Conservation (phyloP, 2,329 filamentous ascomycete species). For the Paraconiothyrium sp. region DNA sequence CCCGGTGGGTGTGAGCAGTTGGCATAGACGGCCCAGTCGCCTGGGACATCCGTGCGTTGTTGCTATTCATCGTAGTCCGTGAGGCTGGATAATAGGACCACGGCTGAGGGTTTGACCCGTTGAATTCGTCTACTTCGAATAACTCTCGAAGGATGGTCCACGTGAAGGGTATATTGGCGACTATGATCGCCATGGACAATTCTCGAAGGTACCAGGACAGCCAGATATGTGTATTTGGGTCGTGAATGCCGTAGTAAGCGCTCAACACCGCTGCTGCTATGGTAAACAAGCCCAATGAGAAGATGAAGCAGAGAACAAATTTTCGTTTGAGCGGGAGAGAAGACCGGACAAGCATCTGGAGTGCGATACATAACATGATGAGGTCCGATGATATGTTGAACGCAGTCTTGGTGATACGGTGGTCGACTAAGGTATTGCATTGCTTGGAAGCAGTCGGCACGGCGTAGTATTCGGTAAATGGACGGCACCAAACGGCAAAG, state of each 20-base stretch:
- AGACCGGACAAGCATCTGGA: slow-evolving; percentile 57
- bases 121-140: slow-evolving; percentile 52
- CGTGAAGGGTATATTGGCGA: slow-evolving; percentile 62
- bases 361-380: slow-evolving; percentile 56
- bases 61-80: not conserved
- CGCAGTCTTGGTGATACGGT: slow-evolving; percentile 52
- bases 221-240: slow-evolving; percentile 38
- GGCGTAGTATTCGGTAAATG: slow-evolving; percentile 62
- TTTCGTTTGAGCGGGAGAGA: slow-evolving; percentile 59
- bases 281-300: slow-evolving; percentile 64
- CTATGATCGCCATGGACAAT: slow-evolving; percentile 47
- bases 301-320: slow-evolving; percentile 64
- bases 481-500: slow-evolving; percentile 65
- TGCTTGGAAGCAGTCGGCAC: slow-evolving; percentile 55
- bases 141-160: slow-evolving; percentile 62
- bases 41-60: not conserved
- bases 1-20: not conserved
- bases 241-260: slow-evolving; percentile 54
- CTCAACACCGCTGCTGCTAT: slow-evolving; percentile 60
- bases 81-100: slow-evolving; percentile 9
- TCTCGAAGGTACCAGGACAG: slow-evolving; percentile 47
- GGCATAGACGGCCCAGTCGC: slow-evolving; percentile 1
- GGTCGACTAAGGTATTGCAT: slow-evolving; percentile 45
- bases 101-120: slow-evolving; percentile 38
- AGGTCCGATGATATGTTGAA: slow-evolving; percentile 59